Evolutionary conservation across 768 basidiomycete species (phyloP).

Genomic region (Lyophyllum shimeji): DNA sequence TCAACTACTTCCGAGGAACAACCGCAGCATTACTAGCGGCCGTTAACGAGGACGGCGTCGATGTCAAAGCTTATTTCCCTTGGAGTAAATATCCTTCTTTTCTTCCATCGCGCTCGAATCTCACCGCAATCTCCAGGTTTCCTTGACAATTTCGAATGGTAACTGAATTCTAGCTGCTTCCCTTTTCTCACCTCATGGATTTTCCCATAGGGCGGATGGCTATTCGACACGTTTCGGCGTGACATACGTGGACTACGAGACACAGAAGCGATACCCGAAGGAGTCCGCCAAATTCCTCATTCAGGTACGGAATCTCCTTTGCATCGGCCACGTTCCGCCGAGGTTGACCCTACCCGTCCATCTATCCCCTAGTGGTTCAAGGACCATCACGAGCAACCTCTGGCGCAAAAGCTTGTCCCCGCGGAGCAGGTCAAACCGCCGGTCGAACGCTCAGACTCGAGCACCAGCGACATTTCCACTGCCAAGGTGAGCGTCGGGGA

Average conservation of each 20-base stretch:
- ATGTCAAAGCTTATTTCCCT: constrained; percentile 62
- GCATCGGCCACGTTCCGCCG: background rate
- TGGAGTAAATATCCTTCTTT: constrained; percentile 49
- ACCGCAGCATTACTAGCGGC: constrained; percentile 54
- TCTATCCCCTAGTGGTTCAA: constrained; percentile 37
- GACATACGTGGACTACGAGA: constrained; percentile 68
- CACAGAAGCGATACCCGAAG: constrained; percentile 66
- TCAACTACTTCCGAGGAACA: constrained; percentile 65
- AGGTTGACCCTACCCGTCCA: background rate
- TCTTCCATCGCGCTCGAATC: background rate
- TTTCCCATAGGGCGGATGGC: constrained; percentile 44
- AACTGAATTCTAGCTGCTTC: background rate
- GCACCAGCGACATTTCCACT: background rate
- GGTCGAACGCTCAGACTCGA: background rate
- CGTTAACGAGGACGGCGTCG: constrained; percentile 63
- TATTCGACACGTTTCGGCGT: constrained; percentile 56
- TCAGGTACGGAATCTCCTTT: constrained; percentile 37
- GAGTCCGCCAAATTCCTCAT: constrained; percentile 57
- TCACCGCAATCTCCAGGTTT: constrained; percentile 43
- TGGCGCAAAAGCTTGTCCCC: background rate
- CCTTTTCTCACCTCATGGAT: background rate
- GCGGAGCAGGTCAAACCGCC: background rate
- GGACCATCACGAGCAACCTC: constrained; percentile 15
- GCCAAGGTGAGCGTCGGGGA: background rate
- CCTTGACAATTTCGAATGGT: constrained; percentile 74